Conservation (phyloP, 176 grass and related monocot species). For the Triticum monococcum region DNA sequence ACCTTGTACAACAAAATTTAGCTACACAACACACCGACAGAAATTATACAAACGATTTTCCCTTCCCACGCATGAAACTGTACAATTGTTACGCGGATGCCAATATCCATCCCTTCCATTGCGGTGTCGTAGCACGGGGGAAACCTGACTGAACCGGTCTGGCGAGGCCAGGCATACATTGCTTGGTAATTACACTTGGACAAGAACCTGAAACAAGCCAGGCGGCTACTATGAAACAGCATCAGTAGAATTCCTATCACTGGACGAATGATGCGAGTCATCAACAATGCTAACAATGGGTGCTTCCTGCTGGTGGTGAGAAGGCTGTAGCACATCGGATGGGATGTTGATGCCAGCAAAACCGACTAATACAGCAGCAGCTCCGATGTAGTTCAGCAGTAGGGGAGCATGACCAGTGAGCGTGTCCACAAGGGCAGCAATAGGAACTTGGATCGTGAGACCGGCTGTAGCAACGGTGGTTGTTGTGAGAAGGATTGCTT, state of each 20-base stretch:
- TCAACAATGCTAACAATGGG: slow-evolving; percentile 35
- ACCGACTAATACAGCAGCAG: slow-evolving; percentile 75
- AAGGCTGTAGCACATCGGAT: slow-evolving; percentile 28
- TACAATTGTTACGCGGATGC: background rate
- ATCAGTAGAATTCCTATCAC: slow-evolving; percentile 19
- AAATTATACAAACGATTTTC: slow-evolving; percentile 12
- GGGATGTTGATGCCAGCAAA: slow-evolving; percentile 91
- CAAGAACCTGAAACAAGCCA: background rate
- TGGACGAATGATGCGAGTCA: slow-evolving; percentile 36
- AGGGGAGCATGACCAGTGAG: slow-evolving; percentile 78
- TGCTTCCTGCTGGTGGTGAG: slow-evolving; percentile 35
- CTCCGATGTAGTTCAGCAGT: slow-evolving; percentile 66
- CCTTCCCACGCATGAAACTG: background rate
- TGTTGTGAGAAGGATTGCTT: slow-evolving; percentile 87
- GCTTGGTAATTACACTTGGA: background rate
- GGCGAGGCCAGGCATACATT: background rate
- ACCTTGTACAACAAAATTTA: slow-evolving; percentile 6
- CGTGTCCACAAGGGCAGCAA: slow-evolving; percentile 81
- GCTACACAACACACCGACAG: background rate
- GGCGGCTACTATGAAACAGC: background rate
- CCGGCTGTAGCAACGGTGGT: slow-evolving; percentile 96
- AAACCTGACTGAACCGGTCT: background rate
- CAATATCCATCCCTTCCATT: background rate
- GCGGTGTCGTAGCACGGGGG: background rate
- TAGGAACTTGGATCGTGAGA: slow-evolving; percentile 90